Evolutionary conservation across 2,329 filamentous ascomycete species (phyloP).

Genomic region (Trichoderma cornu-damae): DNA sequence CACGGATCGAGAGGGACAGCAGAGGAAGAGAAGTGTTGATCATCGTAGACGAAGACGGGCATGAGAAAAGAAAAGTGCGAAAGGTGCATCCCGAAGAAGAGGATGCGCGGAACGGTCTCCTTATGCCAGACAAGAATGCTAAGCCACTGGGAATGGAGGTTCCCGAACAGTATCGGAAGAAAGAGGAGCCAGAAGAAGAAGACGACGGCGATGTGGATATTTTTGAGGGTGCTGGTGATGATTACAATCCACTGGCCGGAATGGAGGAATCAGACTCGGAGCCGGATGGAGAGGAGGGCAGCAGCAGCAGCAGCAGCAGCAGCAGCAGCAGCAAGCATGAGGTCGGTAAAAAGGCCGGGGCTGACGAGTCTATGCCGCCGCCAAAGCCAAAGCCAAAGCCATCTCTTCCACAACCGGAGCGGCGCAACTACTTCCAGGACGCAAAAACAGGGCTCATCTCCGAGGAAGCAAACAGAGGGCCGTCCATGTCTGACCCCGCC

Average conservation of each 20-base stretch:
- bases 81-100: constrained; percentile 42
- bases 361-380: constrained; percentile 39
- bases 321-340: constrained; percentile 29
- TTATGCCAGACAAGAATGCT: constrained; percentile 51
- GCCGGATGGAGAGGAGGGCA: constrained; percentile 41
- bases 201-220: constrained; percentile 58
- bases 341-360: constrained; percentile 22
- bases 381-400: constrained; percentile 44
- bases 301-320: constrained; percentile 31
- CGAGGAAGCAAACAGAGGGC: constrained; percentile 45
- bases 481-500: constrained; percentile 65
- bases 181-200: constrained; percentile 44
- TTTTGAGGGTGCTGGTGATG: constrained; percentile 60
- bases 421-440: constrained; percentile 59
- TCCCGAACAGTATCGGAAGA: constrained; percentile 51
- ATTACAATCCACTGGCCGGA: constrained; percentile 62
- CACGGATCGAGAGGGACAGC: constrained; percentile 56
- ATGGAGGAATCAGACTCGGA: constrained; percentile 44
- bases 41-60: constrained; percentile 60
- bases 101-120: constrained; percentile 38
- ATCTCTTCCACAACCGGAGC: constrained; percentile 31
- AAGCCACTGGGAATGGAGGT: constrained; percentile 62
- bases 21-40: constrained; percentile 61
- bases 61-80: constrained; percentile 60
- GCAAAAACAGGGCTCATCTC: constrained; percentile 51